phyloP scores from a whole-genome alignment of 306 rosid genomes.

The Prunus dulcis region DNA sequence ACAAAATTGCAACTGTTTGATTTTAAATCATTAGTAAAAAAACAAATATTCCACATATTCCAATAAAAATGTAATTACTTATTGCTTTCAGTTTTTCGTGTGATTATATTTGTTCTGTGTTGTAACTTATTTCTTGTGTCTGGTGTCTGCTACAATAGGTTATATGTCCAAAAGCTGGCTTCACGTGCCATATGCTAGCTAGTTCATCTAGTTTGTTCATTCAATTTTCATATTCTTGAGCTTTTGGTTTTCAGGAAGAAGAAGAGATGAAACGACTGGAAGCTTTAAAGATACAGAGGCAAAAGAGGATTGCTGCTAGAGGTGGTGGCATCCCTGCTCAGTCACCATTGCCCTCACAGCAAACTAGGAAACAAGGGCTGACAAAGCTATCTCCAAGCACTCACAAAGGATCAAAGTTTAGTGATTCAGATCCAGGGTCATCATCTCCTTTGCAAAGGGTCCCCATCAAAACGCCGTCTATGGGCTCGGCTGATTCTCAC shows the following conservation, averaged over 20 bases:
- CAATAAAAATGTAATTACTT: background rate
- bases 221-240: constrained; percentile 11
- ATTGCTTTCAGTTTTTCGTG: background rate
- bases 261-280: constrained; percentile 77
- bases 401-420: constrained; percentile 77
- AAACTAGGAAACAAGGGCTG: constrained; percentile 59
- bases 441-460: constrained; percentile 74
- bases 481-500: constrained; percentile 59
- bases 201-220: constrained; percentile 15
- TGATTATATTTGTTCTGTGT: background rate
- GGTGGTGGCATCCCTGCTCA: constrained; percentile 49
- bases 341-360: constrained; percentile 46
- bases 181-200: background rate
- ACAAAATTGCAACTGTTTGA: background rate
- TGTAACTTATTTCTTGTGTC: background rate
- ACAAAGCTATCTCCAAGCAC: constrained; percentile 62
- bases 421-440: constrained; percentile 86
- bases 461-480: constrained; percentile 45
- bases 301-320: constrained; percentile 92
- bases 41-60: background rate
- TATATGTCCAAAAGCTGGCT: background rate
- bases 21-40: background rate
- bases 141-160: background rate
- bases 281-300: constrained; percentile 87
- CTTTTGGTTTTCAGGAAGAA: constrained; percentile 54